Evolutionary conservation across 805 yeast genomes (phyloP).

Genomic region (Debaryomyces hansenii): DNA sequence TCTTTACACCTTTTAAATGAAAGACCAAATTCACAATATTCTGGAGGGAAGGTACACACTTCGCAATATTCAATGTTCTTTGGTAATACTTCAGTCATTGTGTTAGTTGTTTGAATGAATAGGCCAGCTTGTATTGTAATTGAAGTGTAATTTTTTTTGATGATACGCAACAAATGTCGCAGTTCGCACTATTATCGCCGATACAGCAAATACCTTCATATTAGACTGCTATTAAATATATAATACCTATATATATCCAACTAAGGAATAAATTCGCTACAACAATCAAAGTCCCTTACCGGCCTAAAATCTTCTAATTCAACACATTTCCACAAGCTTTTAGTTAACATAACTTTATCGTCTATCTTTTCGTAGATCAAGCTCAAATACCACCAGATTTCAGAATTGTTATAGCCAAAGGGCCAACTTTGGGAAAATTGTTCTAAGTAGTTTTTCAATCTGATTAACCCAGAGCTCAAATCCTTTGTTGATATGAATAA

Average conservation of each 20-base stretch:
- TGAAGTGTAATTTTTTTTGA: too few relatives aligned
- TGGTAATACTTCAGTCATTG: constrained; percentile 32
- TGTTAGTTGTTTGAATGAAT: background rate
- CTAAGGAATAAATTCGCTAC: constrained; percentile 18
- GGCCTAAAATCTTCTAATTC: constrained; percentile 64
- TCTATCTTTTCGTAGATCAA: constrained; percentile 59
- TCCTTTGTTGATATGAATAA: constrained; percentile 58
- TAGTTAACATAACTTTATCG: constrained; percentile 47
- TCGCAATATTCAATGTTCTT: constrained; percentile 63
- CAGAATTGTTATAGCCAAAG: constrained; percentile 43
- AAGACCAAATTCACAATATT: constrained; percentile 89
- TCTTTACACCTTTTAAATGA: constrained; percentile 77
- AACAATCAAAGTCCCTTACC: constrained; percentile 40
- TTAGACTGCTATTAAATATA: too few relatives aligned
- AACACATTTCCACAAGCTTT: constrained; percentile 62
- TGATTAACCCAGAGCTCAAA: constrained; percentile 57
- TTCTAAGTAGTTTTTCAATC: constrained; percentile 50
- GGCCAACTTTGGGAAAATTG: constrained; percentile 37
- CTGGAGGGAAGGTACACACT: constrained; percentile 83
- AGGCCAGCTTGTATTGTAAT: too few relatives aligned
- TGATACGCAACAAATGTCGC: too few relatives aligned
- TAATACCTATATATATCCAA: too few relatives aligned
- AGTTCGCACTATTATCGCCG: too few relatives aligned
- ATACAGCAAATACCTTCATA: too few relatives aligned
- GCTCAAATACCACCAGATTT: constrained; percentile 70